Evolutionary conservation across 345 rosid species (phyloP).

Genomic region (Geranium brycei): DNA sequence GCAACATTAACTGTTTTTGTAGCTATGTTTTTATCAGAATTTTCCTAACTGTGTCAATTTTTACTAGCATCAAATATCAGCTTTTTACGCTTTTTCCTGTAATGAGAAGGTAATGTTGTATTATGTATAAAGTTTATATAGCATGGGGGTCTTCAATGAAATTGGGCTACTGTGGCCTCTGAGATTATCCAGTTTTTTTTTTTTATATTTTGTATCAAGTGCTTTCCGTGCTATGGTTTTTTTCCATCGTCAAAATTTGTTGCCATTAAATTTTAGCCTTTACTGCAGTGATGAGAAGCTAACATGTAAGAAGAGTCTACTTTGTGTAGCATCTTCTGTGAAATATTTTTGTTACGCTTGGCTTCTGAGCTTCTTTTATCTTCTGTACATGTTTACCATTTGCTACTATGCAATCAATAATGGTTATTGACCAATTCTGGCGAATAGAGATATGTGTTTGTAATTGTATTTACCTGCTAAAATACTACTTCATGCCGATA

Average conservation of each 20-base stretch:
- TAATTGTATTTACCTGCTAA: no score
- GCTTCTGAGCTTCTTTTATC: conserved; percentile 29
- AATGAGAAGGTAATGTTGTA: no score
- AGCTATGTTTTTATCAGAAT: no score
- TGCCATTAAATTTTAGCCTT: not conserved
- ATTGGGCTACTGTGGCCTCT: not conserved
- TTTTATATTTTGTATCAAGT: no score
- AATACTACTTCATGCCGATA: no score
- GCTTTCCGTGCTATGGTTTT: not conserved
- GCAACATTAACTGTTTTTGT: no score
- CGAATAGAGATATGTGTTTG: no score
- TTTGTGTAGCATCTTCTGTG: conserved; percentile 27
- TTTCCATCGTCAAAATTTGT: not conserved
- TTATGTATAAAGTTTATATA: no score
- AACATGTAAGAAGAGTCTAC: conserved; percentile 33
- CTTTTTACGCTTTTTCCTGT: no score
- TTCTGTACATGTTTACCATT: not conserved
- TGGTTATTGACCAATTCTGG: no score
- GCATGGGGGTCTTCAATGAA: not conserved
- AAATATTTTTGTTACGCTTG: conserved; percentile 40
- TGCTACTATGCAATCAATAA: not conserved
- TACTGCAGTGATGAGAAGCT: conserved; percentile 37
- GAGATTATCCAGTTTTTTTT: not conserved
- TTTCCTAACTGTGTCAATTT: no score
- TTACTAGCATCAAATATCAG: no score